phyloP scores from a whole-genome alignment of 2,329 filamentous ascomycete genomes.

The Aspergillus sp. region DNA sequence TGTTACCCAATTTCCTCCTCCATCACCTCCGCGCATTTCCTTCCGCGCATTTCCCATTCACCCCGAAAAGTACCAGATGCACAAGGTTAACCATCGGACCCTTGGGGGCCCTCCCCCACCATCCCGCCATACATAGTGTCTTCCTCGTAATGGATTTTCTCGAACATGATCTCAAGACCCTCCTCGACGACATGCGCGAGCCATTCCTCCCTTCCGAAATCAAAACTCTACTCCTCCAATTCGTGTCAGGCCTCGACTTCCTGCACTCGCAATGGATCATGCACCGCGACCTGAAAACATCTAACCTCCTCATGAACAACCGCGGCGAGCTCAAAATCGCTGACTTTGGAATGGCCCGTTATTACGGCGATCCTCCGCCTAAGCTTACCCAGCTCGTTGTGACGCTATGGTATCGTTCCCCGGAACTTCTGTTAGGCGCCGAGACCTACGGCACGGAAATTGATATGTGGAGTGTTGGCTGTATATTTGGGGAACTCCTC shows the following conservation, averaged over 20 bases:
- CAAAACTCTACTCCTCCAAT: slow-evolving; percentile 84
- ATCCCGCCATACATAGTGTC: slow-evolving; percentile 54
- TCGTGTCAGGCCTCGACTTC: slow-evolving; percentile 76
- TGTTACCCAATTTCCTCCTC: slow-evolving; percentile 15
- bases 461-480: slow-evolving; percentile 96
- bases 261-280: slow-evolving; percentile 89
- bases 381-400: slow-evolving; percentile 90
- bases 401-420: slow-evolving; percentile 93
- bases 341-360: slow-evolving; percentile 96
- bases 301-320: slow-evolving; percentile 92
- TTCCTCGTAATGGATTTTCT: slow-evolving; percentile 96
- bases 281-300: slow-evolving; percentile 90
- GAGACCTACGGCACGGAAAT: slow-evolving; percentile 72
- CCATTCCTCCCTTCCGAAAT: slow-evolving; percentile 90
- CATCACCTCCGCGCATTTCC: neutral
- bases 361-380: slow-evolving; percentile 73
- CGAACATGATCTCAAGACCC: slow-evolving; percentile 91
- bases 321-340: slow-evolving; percentile 92
- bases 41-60: neutral
- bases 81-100: slow-evolving; percentile 32
- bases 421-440: slow-evolving; percentile 83
- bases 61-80: slow-evolving; percentile 40
- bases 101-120: slow-evolving; percentile 8
- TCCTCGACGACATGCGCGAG: slow-evolving; percentile 91
- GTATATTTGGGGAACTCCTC: slow-evolving; percentile 90